Conservation (phyloP, 129 eudicot genomes). For the sunflower (Helianthus annuus) region DNA sequence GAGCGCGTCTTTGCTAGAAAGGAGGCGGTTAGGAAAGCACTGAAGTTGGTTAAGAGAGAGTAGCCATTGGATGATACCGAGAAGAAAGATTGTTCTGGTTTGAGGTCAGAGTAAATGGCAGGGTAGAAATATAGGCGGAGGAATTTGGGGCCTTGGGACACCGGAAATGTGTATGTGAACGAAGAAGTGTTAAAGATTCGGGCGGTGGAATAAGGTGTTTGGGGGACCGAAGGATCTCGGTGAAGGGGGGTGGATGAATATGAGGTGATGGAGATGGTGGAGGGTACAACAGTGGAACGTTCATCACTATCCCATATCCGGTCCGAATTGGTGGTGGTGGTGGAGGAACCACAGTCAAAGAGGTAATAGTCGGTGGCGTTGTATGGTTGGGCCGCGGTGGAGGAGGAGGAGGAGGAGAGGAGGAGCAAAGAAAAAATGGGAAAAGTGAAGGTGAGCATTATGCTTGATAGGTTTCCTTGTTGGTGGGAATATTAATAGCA, state of each 20-base stretch:
- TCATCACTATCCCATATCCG: slow-evolving; percentile 39
- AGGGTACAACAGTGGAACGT: slow-evolving; percentile 14
- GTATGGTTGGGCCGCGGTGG: slow-evolving; percentile 23
- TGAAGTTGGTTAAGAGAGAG: slow-evolving; percentile 53
- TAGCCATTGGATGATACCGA: slow-evolving; percentile 33
- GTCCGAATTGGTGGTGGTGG: slow-evolving; percentile 13
- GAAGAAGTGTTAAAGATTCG: slow-evolving; percentile 44
- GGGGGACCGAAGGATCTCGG: slow-evolving; percentile 17
- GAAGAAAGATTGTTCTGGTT: slow-evolving; percentile 28
- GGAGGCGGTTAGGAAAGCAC: slow-evolving; percentile 38
- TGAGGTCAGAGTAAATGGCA: slow-evolving; percentile 26
- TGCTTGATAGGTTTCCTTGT: slow-evolving; percentile 15
- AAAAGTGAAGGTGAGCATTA: slow-evolving; percentile 28
- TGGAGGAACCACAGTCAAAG: slow-evolving; percentile 40
- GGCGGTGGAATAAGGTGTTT: slow-evolving; percentile 38
- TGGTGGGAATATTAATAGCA: background rate
- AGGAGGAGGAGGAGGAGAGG: background rate
- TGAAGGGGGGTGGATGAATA: slow-evolving; percentile 1
- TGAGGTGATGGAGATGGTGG: slow-evolving; percentile 25
- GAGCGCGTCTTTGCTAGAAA: background rate
- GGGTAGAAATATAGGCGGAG: slow-evolving; percentile 67
- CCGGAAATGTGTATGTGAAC: slow-evolving; percentile 48
- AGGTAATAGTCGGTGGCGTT: slow-evolving; percentile 28
- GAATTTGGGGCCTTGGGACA: slow-evolving; percentile 50
- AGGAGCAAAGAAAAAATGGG: slow-evolving; percentile 10